Conservation (phyloP, 2,329 filamentous ascomycete genomes). For the Orbilia oligospora region DNA sequence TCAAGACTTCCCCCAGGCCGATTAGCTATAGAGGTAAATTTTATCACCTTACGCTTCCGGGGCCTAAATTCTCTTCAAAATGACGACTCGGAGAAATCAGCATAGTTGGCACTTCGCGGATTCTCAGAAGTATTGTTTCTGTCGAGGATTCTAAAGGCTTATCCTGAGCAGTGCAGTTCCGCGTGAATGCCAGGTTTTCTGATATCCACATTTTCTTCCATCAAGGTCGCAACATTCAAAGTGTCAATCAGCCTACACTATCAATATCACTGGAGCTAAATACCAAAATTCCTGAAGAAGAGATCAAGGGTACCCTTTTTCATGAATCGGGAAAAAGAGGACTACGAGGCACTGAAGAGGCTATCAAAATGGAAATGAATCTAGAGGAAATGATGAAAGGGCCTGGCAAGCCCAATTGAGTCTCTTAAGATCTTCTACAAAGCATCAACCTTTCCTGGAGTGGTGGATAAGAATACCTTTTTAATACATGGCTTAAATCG, state of each 20-base stretch:
- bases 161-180: not conserved
- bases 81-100: not conserved
- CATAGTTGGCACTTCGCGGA: not conserved
- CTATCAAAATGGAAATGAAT: not conserved
- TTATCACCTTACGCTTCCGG: not conserved
- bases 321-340: not conserved
- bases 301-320: not conserved
- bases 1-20: not conserved
- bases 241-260: not conserved
- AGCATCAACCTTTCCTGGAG: conserved; percentile 34
- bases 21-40: not conserved
- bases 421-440: too few species aligned
- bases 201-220: not conserved
- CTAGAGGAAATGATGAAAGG: too few species aligned
- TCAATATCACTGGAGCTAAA: not conserved
- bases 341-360: not conserved
- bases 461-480: conserved; percentile 32
- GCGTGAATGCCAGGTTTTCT: not conserved
- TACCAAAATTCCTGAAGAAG: not conserved
- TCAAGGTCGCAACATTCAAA: not conserved
- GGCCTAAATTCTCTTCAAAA: not conserved
- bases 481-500: not conserved
- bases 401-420: too few species aligned
- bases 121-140: not conserved
- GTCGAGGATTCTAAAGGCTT: not conserved